Percentiles rank a stretch among this genome's conserved stretches.
Conservation (phyloP, 768 basidiomycete species). For the Leccinellum luteum region DNA sequence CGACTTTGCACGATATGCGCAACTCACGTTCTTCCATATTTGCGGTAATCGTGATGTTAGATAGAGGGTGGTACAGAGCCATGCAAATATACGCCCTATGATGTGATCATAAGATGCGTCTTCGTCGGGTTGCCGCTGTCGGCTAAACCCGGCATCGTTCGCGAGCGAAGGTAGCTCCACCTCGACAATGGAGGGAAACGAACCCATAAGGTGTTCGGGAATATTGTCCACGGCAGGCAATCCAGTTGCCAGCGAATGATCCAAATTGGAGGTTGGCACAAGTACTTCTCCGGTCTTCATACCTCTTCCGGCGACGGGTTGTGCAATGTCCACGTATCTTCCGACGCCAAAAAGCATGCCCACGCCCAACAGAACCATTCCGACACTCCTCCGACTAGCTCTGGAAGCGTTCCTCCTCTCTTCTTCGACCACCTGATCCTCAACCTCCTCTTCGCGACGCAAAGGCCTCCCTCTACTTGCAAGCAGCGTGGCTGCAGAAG, state of each 20-base stretch:
- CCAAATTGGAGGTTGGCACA: slow-evolving; percentile 11
- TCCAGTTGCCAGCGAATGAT: neutral
- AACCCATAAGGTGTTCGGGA: slow-evolving; percentile 6
- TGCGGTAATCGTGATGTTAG: slow-evolving; percentile 93
- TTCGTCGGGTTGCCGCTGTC: slow-evolving; percentile 20
- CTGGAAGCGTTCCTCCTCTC: slow-evolving; percentile 46
- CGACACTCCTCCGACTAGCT: slow-evolving; percentile 66
- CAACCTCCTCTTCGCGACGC: slow-evolving; percentile 36
- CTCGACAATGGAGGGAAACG: slow-evolving; percentile 4
- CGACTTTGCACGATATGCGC: neutral
- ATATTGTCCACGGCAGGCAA: slow-evolving; percentile 12
- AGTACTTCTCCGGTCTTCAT: slow-evolving; percentile 50
- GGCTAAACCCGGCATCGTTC: slow-evolving; percentile 1
- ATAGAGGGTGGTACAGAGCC: slow-evolving; percentile 92
- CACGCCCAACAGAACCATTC: slow-evolving; percentile 77
- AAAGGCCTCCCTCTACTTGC: slow-evolving; percentile 44
- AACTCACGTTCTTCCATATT: slow-evolving; percentile 97
- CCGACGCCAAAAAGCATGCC: slow-evolving; percentile 75
- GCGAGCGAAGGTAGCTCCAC: slow-evolving; percentile 19
- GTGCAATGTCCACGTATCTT: slow-evolving; percentile 38
- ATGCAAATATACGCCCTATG: slow-evolving; percentile 89
- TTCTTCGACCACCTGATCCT: slow-evolving; percentile 23
- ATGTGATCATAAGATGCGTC: slow-evolving; percentile 49
- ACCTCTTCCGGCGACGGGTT: slow-evolving; percentile 27
- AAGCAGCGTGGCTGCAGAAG: slow-evolving; percentile 18